These are phyloP conservation scores for Syzygium syzygioides DNA, from an alignment of 441 rosid genomes.

Conservation along the genomic window DNA sequence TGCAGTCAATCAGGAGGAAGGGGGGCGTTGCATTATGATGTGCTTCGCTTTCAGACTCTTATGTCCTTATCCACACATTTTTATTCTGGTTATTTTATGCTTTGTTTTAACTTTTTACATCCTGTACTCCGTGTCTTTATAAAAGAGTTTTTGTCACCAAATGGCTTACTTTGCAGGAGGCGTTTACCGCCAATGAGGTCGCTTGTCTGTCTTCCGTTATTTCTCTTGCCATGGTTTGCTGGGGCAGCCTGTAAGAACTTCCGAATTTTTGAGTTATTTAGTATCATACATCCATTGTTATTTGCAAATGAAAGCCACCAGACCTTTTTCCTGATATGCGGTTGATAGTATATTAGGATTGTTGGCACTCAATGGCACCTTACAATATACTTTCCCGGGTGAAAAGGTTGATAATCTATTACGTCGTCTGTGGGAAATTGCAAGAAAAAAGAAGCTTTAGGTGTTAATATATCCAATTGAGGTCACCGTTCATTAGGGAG, in stretches of 20 bases:
- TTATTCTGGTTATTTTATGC: neutral
- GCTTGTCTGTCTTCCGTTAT: conserved; percentile 60
- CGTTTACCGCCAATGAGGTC: conserved; percentile 73
- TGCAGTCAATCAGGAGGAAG: neutral
- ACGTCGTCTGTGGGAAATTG: neutral
- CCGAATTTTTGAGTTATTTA: neutral
- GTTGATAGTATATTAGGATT: neutral
- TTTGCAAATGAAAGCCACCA: neutral
- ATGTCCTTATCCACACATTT: neutral
- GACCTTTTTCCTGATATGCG: neutral
- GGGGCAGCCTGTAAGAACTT: conserved; percentile 56
- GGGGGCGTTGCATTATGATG: neutral
- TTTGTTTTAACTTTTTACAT: neutral
- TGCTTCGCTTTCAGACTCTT: neutral
- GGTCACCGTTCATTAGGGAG: neutral
- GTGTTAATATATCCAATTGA: neutral
- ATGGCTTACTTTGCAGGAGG: conserved; percentile 54
- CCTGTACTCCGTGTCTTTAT: neutral
- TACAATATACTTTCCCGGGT: neutral
- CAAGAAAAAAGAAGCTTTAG: neutral
- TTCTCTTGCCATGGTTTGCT: conserved; percentile 71
- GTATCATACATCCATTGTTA: neutral
- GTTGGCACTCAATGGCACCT: neutral
- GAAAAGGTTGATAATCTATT: neutral
- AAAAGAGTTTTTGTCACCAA: neutral